Percentiles rank a stretch among this genome's conserved stretches.
phyloP scores from a whole-genome alignment of 495 filamentous ascomycete genomes.

The Aspergillus funiculosus region DNA sequence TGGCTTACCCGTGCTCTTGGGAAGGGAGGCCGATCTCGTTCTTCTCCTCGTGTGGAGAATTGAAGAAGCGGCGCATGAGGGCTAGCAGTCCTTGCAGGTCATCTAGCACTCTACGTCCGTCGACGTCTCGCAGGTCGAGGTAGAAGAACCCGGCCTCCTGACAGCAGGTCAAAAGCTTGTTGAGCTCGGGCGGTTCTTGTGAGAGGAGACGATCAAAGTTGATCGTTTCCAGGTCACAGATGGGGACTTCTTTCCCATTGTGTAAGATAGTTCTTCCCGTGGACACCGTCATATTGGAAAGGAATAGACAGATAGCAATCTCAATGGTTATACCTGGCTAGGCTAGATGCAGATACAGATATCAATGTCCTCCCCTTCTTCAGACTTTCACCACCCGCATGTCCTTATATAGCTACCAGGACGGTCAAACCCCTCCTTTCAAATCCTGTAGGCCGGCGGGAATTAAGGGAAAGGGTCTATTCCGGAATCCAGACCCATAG shows the following conservation, averaged over 20 bases:
- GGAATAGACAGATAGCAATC: too few species aligned
- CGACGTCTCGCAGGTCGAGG: slow-evolving; percentile 1
- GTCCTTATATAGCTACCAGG: too few species aligned
- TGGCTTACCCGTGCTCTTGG: slow-evolving; percentile 1
- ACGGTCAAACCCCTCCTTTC: too few species aligned
- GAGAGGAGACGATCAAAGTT: neutral
- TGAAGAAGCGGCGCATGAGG: slow-evolving; percentile 3
- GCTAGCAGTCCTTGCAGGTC: neutral
- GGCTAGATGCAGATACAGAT: too few species aligned
- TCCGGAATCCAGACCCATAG: too few species aligned
- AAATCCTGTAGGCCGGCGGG: too few species aligned
- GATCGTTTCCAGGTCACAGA: neutral
- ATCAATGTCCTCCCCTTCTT: too few species aligned
- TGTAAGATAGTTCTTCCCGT: neutral
- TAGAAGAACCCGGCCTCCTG: slow-evolving; percentile 2
- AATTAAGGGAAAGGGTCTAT: too few species aligned
- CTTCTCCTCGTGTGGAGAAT: slow-evolving; percentile 2
- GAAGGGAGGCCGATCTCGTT: neutral
- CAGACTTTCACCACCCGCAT: too few species aligned
- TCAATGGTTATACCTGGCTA: too few species aligned
- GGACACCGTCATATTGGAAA: neutral
- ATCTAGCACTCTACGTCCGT: neutral
- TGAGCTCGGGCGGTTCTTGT: neutral
- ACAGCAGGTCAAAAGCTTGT: neutral
- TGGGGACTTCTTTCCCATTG: slow-evolving; percentile 1